Conservation (phyloP, 305 asterid species). For the Solanum chacoense region DNA sequence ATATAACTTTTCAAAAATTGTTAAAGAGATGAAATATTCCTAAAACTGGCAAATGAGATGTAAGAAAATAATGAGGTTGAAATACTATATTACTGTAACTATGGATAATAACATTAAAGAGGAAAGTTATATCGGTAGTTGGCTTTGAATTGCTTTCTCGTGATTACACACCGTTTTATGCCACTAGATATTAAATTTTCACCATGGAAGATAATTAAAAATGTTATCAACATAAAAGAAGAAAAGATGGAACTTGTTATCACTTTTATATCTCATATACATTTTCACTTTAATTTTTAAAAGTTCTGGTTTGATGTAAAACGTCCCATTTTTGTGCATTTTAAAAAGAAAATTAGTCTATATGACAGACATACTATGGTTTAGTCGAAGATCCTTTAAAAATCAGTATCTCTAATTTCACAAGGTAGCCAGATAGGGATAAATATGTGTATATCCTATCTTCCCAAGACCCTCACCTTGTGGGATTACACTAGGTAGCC, state of each 20-base stretch:
- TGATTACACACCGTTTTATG: not conserved
- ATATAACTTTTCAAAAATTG: not conserved
- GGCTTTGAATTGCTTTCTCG: not conserved
- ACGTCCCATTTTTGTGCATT: not conserved
- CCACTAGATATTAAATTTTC: not conserved
- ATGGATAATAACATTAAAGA: not conserved
- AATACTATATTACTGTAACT: not conserved
- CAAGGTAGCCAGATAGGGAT: not conserved
- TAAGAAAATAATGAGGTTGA: not conserved
- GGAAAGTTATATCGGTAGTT: not conserved
- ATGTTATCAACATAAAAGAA: not conserved
- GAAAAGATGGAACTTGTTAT: not conserved
- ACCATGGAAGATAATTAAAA: not conserved
- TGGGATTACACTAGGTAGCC: too few species aligned
- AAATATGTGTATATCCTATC: not conserved
- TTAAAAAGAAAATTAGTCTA: not conserved
- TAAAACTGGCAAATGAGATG: not conserved
- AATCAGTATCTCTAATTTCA: too few species aligned
- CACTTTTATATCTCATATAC: not conserved
- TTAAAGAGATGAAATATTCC: not conserved
- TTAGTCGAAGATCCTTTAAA: not conserved
- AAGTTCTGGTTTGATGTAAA: not conserved
- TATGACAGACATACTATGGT: not conserved
- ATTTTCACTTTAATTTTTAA: not conserved
- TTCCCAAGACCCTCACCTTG: not conserved